These are phyloP conservation scores for Ustilago curta DNA, from an alignment of 1,284 basidiomycete species.

Conservation along the genomic window DNA sequence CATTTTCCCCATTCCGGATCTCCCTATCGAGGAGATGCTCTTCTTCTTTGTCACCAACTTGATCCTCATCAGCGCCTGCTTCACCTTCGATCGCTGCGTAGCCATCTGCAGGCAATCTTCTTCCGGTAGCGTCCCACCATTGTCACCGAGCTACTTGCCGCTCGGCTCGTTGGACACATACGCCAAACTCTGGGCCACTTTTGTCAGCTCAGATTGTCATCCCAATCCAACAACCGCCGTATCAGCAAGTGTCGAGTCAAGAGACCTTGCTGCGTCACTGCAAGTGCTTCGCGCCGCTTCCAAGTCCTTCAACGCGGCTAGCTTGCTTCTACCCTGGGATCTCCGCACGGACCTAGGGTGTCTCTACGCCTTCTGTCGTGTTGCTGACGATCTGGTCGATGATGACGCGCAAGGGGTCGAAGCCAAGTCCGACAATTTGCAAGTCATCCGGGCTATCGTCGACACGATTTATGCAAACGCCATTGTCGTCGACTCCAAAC, in stretches of 20 bases:
- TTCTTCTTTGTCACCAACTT: conserved; percentile 67
- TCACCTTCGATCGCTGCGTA: conserved; percentile 63
- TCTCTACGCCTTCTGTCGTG: conserved; percentile 62
- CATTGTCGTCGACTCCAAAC: background rate
- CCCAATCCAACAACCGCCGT: conserved; percentile 5
- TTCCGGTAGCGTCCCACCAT: conserved; percentile 13
- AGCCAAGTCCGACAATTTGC: conserved; percentile 28
- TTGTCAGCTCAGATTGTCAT: conserved; percentile 30
- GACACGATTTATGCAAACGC: conserved; percentile 37
- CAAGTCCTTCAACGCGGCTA: conserved; percentile 58
- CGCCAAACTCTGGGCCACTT: conserved; percentile 51
- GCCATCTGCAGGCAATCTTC: conserved; percentile 45
- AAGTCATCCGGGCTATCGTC: conserved; percentile 36
- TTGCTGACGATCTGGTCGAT: conserved; percentile 61
- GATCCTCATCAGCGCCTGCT: conserved; percentile 61
- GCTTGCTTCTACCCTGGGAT: conserved; percentile 61
- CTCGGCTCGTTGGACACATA: conserved; percentile 34
- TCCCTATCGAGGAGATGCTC: conserved; percentile 65
- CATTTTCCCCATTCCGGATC: conserved; percentile 59
- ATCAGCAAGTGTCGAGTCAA: conserved; percentile 29
- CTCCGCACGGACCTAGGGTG: conserved; percentile 59
- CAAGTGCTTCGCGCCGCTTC: conserved; percentile 47
- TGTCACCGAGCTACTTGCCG: conserved; percentile 56
- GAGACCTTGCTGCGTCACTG: conserved; percentile 33
- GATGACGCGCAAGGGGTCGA: conserved; percentile 36